phyloP scores from a whole-genome alignment of 139 green algal species.

The Pseudopediastrum boryanum region DNA sequence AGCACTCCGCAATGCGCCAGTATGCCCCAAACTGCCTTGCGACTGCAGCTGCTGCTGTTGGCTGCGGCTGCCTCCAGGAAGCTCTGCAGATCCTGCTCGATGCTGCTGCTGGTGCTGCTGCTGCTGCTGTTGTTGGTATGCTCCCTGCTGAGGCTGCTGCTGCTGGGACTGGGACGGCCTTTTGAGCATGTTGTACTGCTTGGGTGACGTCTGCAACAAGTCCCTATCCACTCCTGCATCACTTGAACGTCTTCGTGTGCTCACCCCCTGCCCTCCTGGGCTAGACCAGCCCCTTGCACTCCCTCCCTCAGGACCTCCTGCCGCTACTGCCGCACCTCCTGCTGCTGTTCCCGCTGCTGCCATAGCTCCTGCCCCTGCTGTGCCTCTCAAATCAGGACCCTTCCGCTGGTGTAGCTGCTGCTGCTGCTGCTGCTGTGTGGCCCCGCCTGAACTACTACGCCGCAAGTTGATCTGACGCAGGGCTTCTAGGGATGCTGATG shows the following conservation, averaged over 20 bases:
- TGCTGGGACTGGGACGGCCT: too few relatives aligned
- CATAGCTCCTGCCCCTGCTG: neutral
- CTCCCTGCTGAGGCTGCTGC: neutral
- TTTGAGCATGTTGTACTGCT: too few relatives aligned
- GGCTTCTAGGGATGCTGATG: constrained; percentile 3
- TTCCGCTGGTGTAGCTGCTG: neutral
- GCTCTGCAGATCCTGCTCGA: neutral
- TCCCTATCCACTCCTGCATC: too few relatives aligned
- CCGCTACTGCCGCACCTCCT: neutral
- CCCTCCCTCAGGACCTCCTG: too few relatives aligned
- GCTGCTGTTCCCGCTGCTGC: neutral
- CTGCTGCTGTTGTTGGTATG: neutral
- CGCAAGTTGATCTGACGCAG: neutral
- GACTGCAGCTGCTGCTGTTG: neutral
- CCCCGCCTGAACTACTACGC: neutral
- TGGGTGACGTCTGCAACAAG: too few relatives aligned
- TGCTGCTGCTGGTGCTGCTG: neutral
- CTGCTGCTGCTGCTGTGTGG: neutral
- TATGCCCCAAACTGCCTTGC: too few relatives aligned
- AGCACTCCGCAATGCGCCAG: too few relatives aligned
- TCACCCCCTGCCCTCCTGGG: too few relatives aligned
- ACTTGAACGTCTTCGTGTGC: too few relatives aligned
- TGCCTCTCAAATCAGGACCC: neutral
- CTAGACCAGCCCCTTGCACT: too few relatives aligned
- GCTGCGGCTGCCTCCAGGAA: neutral